phyloP scores from a whole-genome alignment of 768 basidiomycete genomes.

The Fomitopsis serialis region DNA sequence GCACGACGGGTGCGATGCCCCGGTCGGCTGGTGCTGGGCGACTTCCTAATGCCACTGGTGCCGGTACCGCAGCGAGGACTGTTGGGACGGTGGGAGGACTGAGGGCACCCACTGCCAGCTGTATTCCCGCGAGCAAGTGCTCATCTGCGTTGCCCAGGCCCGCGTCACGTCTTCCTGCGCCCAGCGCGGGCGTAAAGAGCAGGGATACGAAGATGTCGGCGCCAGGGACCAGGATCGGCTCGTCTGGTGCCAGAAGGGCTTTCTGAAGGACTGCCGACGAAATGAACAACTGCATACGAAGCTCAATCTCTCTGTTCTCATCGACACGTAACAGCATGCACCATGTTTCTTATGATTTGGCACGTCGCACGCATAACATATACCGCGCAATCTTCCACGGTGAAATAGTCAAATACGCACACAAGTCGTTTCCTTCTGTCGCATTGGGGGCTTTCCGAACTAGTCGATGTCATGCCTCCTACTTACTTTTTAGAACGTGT shows the following conservation, averaged over 20 bases:
- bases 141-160: slow-evolving; percentile 16
- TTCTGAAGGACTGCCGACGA: not conserved
- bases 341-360: too few relatives aligned
- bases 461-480: too few relatives aligned
- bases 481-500: too few relatives aligned
- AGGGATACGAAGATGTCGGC: not conserved
- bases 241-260: not conserved
- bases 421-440: too few relatives aligned
- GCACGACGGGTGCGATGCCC: not conserved
- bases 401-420: too few relatives aligned
- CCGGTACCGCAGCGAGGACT: slow-evolving; percentile 2
- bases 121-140: not conserved
- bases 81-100: not conserved
- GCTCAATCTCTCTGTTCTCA: too few relatives aligned
- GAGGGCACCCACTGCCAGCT: slow-evolving; percentile 3
- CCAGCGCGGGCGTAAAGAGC: not conserved
- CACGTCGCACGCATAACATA: not conserved
- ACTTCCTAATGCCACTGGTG: not conserved
- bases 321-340: too few relatives aligned
- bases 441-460: too few relatives aligned
- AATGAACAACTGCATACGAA: not conserved
- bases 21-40: not conserved
- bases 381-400: not conserved
- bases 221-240: not conserved
- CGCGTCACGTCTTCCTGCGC: slow-evolving; percentile 17